Evolutionary conservation across 768 basidiomycete genomes (phyloP), one percentile per base, ranked within the genome.

Genomic region (Boletellus sp.): DNA sequence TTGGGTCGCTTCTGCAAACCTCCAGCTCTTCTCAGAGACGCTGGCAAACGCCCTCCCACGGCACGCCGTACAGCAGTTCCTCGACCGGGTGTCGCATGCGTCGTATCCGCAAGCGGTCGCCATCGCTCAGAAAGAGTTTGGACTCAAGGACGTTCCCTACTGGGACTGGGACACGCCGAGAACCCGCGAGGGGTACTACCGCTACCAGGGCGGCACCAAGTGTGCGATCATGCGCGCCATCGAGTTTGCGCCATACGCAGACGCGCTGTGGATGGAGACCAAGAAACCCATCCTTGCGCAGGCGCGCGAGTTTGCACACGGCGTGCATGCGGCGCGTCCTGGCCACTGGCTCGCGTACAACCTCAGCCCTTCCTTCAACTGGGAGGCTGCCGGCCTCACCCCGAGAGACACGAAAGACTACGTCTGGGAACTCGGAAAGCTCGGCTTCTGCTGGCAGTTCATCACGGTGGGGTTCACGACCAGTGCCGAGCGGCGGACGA

Each of bases 371-470:
- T 92, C 90, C 42, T 93, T 92, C 76, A 92, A 92, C 59, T 93
- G 90, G 89, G 88, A 90, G 59, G 93, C 91, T 1, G 95, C 95
- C 13, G 96, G 96, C 15, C 78, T 99, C 16, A 83, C 79, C 37
- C 79, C 85, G 59, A 75, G 77, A 55, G 91, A 94, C 58, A 98
- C 92, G 92, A 78, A 90, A 68, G 72, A 77, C 34, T 98, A 81
- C 66, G 81, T 97, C 33, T 95, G 94, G 95, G 79, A 91, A 61
- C 77, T 99, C 22, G 95, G 91, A 41, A 94, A 88, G 74, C 82
- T 96, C 41, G 94, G 94, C 32, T 98, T 97, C 70, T 86, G 94
- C 59, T 98, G 94, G 94, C 94, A 98, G 70, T 98, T 99, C 75
- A 96, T 97, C 70, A 96, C 94, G 58, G 91, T 94, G 45, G 61